Evolutionary conservation across 139 green algal species (phyloP).

Genomic region (Trebouxia sp.): DNA sequence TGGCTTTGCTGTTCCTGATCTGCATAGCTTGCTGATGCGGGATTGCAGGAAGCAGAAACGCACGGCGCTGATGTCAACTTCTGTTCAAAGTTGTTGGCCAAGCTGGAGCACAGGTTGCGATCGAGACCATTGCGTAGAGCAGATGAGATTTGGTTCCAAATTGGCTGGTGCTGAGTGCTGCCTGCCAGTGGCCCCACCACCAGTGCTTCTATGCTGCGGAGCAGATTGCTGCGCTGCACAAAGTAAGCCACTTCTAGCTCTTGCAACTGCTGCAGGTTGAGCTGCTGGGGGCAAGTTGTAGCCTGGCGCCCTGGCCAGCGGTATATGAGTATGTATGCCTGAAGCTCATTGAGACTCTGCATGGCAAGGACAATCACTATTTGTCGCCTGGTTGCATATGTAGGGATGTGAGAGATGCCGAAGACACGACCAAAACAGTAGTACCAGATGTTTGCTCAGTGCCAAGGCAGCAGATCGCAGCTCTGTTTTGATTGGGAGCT

Average conservation of each 20-base stretch:
- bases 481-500: neutral
- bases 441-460: neutral
- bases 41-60: neutral
- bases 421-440: neutral
- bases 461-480: neutral
- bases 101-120: too few relatives aligned
- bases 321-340: constrained; percentile 1
- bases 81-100: neutral
- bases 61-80: neutral
- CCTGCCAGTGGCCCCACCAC: too few relatives aligned
- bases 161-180: neutral
- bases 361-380: neutral
- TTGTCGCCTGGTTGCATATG: neutral
- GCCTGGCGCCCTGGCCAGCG: neutral
- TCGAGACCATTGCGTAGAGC: too few relatives aligned
- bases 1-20: neutral
- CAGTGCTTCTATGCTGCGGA: too few relatives aligned
- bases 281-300: neutral
- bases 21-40: neutral
- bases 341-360: constrained; percentile 1
- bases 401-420: too few relatives aligned
- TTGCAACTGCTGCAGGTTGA: neutral
- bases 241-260: neutral
- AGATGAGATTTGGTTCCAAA: too few relatives aligned
- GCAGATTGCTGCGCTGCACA: neutral